Base-by-base conservation (phyloP, 2,329 filamentous ascomycete genomes). In the Cladosporium halotolerans region DNA sequence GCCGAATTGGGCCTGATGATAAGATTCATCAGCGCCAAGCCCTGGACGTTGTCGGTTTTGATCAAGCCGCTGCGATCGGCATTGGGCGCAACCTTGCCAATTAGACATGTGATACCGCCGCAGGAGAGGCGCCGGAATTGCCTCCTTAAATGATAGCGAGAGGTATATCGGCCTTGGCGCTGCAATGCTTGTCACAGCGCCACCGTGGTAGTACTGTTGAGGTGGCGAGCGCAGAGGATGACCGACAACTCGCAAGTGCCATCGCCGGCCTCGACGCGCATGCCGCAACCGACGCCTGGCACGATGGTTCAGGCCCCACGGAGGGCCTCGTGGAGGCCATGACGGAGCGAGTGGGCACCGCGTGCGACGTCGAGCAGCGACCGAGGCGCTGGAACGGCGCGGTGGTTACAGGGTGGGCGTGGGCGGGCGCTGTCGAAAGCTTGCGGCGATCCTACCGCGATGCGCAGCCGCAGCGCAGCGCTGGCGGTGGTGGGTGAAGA, bases 21-120 rank as follows among this genome's bases (percentile, higher is more conserved):
- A 38, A 44, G 48, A 51, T 49, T 44, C 31, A 39, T 38, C 33
- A 42, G 40, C 40, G 40, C 40, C 40, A 42, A 39, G 36, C 13
- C 23, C 23, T 28, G 23, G 23, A 28, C 23, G 23, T 28, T 28
- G 23, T 28, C 23, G 23, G 4, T 28, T 28, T 28, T n/a, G 36
- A 39, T 39, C 36, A 39, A 39, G 13, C n/a, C 13, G n/a, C 36
- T 14, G 16, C 36, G 36, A 39, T 14, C 36, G 36, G n/a, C 16
- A 36, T 33, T 51, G 40, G 23, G 36, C 10, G 36, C 46, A 31
- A 23, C 38, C 48, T 32, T 51, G 33, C 31, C 48, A 51, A 51
- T 51, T 51, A 51, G 48, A 51, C 48, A 51, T 44, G 40, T 43
- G 16, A 42, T 10, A 42, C 36, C 23, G 23, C 23, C 23, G 23